Conservation (phyloP, 192 early-diverging fungal genomes). For the Linnemannia hyalina region DNA sequence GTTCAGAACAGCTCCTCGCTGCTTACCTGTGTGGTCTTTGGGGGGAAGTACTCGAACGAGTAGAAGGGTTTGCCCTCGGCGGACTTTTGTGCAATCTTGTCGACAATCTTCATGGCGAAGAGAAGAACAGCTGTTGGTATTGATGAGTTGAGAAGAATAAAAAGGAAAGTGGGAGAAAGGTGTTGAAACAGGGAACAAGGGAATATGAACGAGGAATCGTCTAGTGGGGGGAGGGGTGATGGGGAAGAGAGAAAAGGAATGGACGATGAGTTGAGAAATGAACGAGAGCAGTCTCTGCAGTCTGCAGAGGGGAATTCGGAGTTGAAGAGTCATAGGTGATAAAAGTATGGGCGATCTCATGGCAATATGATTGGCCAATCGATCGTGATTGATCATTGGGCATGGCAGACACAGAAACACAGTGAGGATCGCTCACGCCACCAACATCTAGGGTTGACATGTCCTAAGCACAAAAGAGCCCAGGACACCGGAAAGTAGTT, state of each 20-base stretch:
- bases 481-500: background rate
- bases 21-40: slow-evolving; percentile 82
- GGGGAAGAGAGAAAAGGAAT: background rate
- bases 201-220: background rate
- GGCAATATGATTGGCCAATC: background rate
- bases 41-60: slow-evolving; percentile 96
- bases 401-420: background rate
- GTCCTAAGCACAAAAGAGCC: background rate
- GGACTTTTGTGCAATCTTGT: slow-evolving; percentile 72
- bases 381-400: background rate
- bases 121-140: background rate
- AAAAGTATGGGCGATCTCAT: background rate
- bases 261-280: background rate
- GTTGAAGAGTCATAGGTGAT: slow-evolving; percentile 19
- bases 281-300: slow-evolving; percentile 13
- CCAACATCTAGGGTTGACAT: background rate
- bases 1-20: slow-evolving; percentile 13
- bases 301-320: background rate
- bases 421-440: background rate
- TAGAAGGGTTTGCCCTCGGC: slow-evolving; percentile 73
- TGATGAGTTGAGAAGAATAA: background rate
- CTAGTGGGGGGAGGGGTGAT: background rate
- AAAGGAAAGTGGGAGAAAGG: background rate
- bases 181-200: background rate
- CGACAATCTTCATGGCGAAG: slow-evolving; percentile 71